These are phyloP conservation scores for Tricholoma matsutake DNA, from an alignment of 768 basidiomycete species.

Conservation along the genomic window DNA sequence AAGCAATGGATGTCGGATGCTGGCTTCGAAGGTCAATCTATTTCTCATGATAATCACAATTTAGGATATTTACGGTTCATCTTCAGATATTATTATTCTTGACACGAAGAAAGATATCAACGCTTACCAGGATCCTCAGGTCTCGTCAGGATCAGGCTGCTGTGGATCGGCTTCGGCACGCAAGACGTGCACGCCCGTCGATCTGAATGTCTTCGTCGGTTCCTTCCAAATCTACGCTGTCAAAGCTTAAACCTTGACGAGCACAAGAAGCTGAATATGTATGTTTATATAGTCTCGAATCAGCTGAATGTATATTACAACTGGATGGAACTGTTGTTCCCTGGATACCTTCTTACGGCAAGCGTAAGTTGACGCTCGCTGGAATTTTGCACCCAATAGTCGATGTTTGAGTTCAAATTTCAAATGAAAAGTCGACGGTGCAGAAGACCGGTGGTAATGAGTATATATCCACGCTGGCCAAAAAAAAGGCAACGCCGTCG, in stretches of 20 bases:
- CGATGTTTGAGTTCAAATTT: too few relatives aligned
- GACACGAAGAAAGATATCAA: slow-evolving; percentile 40
- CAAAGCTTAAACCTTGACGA: neutral
- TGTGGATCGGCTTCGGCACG: neutral
- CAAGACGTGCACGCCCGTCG: neutral
- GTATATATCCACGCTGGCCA: too few relatives aligned
- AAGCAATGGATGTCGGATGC: slow-evolving; percentile 32
- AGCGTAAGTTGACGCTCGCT: too few relatives aligned
- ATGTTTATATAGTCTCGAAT: too few relatives aligned
- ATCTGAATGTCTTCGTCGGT: neutral
- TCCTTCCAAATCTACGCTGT: neutral
- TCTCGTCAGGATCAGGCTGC: neutral
- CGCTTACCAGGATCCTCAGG: neutral
- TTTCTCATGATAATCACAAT: neutral
- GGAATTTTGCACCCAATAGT: too few relatives aligned
- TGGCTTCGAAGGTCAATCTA: slow-evolving; percentile 8
- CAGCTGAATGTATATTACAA: too few relatives aligned
- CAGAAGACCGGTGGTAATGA: too few relatives aligned
- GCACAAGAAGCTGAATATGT: too few relatives aligned
- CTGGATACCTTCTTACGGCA: too few relatives aligned
- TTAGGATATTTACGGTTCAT: neutral
- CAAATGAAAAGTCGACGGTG: too few relatives aligned
- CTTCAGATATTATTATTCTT: slow-evolving; percentile 40
- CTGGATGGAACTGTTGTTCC: too few relatives aligned
- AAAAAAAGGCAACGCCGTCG: too few relatives aligned